Base-by-base conservation (phyloP, 2,329 filamentous ascomycete genomes). In the Colletotrichum karsti region DNA sequence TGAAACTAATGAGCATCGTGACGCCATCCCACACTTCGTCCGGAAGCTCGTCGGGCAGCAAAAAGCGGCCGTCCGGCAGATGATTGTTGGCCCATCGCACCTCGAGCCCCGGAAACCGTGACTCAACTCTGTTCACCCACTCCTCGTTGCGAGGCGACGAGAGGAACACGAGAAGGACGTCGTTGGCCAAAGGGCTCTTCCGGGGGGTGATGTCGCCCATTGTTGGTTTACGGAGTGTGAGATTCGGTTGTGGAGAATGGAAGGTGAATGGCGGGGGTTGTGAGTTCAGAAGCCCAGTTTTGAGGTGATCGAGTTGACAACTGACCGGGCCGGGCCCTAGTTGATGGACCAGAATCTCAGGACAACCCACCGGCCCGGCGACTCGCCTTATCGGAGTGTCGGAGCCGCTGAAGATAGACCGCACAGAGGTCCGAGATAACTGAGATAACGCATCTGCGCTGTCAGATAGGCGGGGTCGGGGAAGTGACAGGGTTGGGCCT, bases 121-220 rank as follows among this genome's bases (percentile, higher is more conserved):
- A 63, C 50, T 77, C 69, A 5, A 81, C 67, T 15, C 72, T 67
- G 13, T 75, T 70, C n/a, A 80, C 74, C 78, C 82, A 85, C 41
- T 72, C 71, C 1, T 73, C 53, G 2, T 78, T 72, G 1, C 77
- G 73, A 3, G 74, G 72, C 13, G 67, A 59, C 3, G 79, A 78
- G 7, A 81, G 44, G 62, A 80, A 76, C 26, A 85, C 59, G 24
- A 85, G 75, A 5, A 85, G 73, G 12, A 81, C 76, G 63, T 85
- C 83, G 37, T 76, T 73, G 67, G 72, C 74, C 46, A 82, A 71
- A 26, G 72, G 56, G 39, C 46, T 59, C 12, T 42, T 41, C 4
- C 24, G 22, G 5, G 35, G 18, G 22, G 22, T 13, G 2, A 64
- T 4, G n/a, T 67, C 60, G 39, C 65, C 65, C 65, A 67, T 67